Evolutionary conservation across 225 moss, liverwort and hornwort genomes (phyloP).

Genomic region (Bryoerythrophyllum caledonicum): DNA sequence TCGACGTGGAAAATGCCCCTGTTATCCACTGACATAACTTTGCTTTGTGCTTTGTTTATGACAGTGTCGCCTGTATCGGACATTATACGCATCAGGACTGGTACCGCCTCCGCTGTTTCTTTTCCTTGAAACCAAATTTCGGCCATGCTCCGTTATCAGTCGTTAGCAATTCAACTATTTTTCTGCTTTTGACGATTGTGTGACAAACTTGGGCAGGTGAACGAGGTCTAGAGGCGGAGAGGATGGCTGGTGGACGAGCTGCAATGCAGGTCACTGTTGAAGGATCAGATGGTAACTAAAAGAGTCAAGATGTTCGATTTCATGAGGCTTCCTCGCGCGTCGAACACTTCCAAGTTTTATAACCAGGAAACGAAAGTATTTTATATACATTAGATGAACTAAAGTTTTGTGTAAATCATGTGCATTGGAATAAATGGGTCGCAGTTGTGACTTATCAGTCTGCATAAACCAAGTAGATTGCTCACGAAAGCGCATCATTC

Average conservation of each 20-base stretch:
- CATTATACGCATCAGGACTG: constrained; percentile 76
- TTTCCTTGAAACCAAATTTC: neutral
- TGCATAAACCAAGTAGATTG: too few species aligned
- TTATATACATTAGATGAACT: neutral
- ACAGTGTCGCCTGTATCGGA: constrained; percentile 75
- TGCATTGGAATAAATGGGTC: constrained; percentile 25
- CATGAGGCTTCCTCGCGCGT: neutral
- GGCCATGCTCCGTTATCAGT: neutral
- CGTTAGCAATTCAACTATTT: neutral
- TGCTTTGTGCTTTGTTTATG: constrained; percentile 18
- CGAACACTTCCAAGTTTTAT: neutral
- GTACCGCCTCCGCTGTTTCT: constrained; percentile 30
- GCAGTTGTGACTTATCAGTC: neutral
- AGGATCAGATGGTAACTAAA: constrained; percentile 34
- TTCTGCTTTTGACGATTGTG: constrained; percentile 8
- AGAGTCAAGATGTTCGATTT: neutral
- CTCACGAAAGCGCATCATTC: too few species aligned
- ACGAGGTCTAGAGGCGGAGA: constrained; percentile 80
- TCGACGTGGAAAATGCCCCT: neutral
- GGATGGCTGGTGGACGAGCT: constrained; percentile 92
- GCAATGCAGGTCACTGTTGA: constrained; percentile 58
- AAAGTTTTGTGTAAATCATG: constrained; percentile 19
- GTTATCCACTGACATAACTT: neutral
- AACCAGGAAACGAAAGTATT: neutral
- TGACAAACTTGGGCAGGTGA: constrained; percentile 59